phyloP scores from a whole-genome alignment of 1,284 basidiomycete genomes.

The Cryptococcus sp. region DNA sequence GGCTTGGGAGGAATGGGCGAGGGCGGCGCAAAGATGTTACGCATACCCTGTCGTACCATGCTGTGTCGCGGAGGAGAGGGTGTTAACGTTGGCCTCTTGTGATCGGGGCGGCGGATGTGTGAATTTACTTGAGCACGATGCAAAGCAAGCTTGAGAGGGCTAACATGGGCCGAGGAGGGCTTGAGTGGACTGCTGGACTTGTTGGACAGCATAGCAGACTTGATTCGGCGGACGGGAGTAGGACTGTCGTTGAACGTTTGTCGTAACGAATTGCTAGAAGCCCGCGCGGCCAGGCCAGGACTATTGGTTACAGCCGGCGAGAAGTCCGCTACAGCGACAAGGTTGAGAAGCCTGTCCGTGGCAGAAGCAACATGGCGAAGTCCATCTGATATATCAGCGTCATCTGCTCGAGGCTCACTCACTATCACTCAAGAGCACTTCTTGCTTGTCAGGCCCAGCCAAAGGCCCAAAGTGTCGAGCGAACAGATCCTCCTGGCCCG shows the following conservation, averaged over 20 bases:
- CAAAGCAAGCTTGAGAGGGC: constrained; percentile 39
- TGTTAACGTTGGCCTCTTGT: not conserved
- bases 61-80: constrained; percentile 22
- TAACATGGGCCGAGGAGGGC: constrained; percentile 14
- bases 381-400: constrained; percentile 19
- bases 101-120: not conserved
- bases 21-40: constrained; percentile 43
- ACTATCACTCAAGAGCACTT: constrained; percentile 8
- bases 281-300: constrained; percentile 14
- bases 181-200: constrained; percentile 28
- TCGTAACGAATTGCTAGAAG: constrained; percentile 25
- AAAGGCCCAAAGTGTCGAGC: constrained; percentile 17
- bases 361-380: constrained; percentile 37
- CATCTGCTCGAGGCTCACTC: constrained; percentile 3
- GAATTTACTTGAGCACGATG: constrained; percentile 3
- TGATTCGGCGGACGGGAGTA: constrained; percentile 31
- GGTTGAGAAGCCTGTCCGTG: constrained; percentile 35
- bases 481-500: constrained; percentile 7
- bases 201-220: constrained; percentile 28
- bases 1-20: constrained; percentile 22
- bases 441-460: not conserved
- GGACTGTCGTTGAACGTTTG: constrained; percentile 28
- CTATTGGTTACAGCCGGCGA: constrained; percentile 23
- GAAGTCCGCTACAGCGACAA: constrained; percentile 31
- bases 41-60: constrained; percentile 40